A percentile compares a stretch with the other conserved stretches of the same genome.
Conservation (phyloP, 768 basidiomycete genomes). For the Lactarius trivialis region DNA sequence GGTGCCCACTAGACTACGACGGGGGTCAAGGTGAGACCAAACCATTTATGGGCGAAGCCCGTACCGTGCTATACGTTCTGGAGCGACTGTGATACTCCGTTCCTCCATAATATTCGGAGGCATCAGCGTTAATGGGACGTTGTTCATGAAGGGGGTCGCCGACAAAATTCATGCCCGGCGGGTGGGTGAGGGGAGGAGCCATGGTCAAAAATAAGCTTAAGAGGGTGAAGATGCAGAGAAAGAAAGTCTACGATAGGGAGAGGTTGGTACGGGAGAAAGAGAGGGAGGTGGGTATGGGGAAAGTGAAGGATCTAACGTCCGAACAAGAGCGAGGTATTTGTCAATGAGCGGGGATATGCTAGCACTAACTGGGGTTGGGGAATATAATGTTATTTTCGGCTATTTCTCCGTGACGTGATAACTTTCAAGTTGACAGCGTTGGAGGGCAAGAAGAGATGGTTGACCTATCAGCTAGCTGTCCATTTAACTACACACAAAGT, state of each 20-base stretch:
- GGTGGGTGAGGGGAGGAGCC: constrained; percentile 62
- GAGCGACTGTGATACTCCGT: constrained; percentile 73
- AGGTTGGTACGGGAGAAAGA: not conserved
- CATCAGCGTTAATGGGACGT: constrained; percentile 53
- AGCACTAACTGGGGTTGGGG: not conserved
- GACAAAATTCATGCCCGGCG: constrained; percentile 55
- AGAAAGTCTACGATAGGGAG: not conserved
- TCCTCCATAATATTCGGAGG: constrained; percentile 77
- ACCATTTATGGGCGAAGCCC: constrained; percentile 25
- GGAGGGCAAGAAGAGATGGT: not conserved
- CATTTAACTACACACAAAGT: not conserved
- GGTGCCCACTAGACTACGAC: constrained; percentile 21
- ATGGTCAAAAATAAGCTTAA: constrained; percentile 31
- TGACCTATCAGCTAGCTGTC: not conserved
- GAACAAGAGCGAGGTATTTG: constrained; percentile 9
- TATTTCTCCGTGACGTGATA: not conserved
- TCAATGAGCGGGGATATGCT: constrained; percentile 3
- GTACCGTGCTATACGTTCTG: constrained; percentile 82
- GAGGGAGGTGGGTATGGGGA: constrained; percentile 2
- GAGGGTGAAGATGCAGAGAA: constrained; percentile 7
- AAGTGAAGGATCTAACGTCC: not conserved
- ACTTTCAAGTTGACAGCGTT: not conserved
- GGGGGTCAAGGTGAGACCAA: constrained; percentile 14
- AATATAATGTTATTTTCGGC: not conserved
- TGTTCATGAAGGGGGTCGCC: constrained; percentile 45